A percentile compares a stretch with the other conserved stretches of the same genome.
Evolutionary conservation across 2,329 filamentous ascomycete species (phyloP).

Genomic region (Epichloe amarillans): DNA sequence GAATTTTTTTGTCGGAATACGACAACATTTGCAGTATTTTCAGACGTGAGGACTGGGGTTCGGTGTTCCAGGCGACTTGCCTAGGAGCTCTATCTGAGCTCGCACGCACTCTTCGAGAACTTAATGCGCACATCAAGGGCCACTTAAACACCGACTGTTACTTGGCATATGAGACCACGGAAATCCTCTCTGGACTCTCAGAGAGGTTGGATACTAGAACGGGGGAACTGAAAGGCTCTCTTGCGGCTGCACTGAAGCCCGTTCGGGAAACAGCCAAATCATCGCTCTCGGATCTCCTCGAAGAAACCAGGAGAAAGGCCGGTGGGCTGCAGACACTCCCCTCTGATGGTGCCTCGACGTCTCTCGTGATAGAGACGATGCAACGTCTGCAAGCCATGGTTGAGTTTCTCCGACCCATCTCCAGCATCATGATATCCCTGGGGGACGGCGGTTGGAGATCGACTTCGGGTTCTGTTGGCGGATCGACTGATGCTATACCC

Average conservation of each 20-base stretch:
- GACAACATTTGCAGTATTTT: constrained; percentile 85
- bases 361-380: constrained; percentile 75
- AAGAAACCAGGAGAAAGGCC: constrained; percentile 65
- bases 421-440: constrained; percentile 80
- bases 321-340: constrained; percentile 54
- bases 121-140: constrained; percentile 78
- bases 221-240: constrained; percentile 73
- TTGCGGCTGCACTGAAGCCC: constrained; percentile 77
- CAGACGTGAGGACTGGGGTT: constrained; percentile 68
- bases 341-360: constrained; percentile 62
- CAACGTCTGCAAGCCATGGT: constrained; percentile 76
- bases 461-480: constrained; percentile 33
- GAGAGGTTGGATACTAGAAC: constrained; percentile 69
- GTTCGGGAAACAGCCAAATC: constrained; percentile 83
- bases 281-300: constrained; percentile 70
- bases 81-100: constrained; percentile 69
- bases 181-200: constrained; percentile 71
- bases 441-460: constrained; percentile 84
- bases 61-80: constrained; percentile 67
- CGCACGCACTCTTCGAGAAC: constrained; percentile 69
- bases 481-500: constrained; percentile 50
- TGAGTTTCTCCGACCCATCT: constrained; percentile 71
- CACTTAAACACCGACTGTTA: constrained; percentile 88
- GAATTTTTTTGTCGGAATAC: constrained; percentile 76
- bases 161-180: constrained; percentile 87